phyloP scores from a whole-genome alignment of 257 asterid genomes.

The Solanum virginianum region DNA sequence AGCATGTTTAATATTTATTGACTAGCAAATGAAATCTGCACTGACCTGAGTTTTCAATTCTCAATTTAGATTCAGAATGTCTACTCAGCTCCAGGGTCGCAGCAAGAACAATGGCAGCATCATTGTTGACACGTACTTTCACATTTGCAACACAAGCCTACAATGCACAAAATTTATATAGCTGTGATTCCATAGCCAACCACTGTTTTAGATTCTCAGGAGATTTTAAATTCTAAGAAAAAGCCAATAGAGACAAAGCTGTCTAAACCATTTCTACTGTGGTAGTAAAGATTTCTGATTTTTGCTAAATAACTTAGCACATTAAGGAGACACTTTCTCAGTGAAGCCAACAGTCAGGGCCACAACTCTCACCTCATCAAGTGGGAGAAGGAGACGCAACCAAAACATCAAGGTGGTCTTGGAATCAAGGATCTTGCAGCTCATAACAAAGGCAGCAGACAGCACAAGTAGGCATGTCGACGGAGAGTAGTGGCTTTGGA shows the following conservation, averaged over 20 bases:
- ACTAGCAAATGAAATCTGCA: not conserved
- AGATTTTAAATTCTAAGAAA: not conserved
- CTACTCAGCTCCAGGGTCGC: constrained; percentile 54
- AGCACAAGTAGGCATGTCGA: too few relatives aligned
- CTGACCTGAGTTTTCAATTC: constrained; percentile 53
- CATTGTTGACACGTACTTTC: constrained; percentile 33
- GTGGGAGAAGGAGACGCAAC: not conserved
- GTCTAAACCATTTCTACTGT: not conserved
- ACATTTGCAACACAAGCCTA: constrained; percentile 66
- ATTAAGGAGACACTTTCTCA: not conserved
- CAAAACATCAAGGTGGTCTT: not conserved
- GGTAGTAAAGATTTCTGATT: not conserved
- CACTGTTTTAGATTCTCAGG: not conserved
- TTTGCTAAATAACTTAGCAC: not conserved
- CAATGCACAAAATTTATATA: not conserved
- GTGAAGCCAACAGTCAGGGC: not conserved
- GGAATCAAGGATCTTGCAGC: not conserved
- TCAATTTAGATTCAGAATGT: constrained; percentile 28
- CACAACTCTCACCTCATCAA: not conserved
- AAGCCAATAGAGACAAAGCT: not conserved
- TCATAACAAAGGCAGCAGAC: not conserved
- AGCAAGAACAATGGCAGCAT: constrained; percentile 59
- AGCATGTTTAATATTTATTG: not conserved
- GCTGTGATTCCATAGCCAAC: not conserved
- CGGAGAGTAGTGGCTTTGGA: not conserved